phyloP scores from a whole-genome alignment of 2,329 filamentous ascomycete species.

The Mycosphaerelloides madeirae region DNA sequence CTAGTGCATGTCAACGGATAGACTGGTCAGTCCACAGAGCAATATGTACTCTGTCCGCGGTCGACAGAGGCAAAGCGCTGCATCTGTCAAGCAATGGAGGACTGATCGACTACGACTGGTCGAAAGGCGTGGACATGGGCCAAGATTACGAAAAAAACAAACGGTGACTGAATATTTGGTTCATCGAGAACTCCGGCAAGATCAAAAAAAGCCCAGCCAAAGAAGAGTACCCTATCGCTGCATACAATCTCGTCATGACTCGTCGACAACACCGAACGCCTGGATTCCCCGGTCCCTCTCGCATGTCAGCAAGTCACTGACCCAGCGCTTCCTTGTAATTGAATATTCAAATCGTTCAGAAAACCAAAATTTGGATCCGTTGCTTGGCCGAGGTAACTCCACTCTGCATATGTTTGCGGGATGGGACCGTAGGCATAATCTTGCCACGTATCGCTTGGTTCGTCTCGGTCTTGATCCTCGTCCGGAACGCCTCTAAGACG shows the following conservation, averaged over 20 bases:
- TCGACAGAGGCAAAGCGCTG: conserved; percentile 20
- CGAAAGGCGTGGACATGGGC: too few relatives aligned
- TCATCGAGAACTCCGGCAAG: too few relatives aligned
- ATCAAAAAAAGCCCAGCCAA: too few relatives aligned
- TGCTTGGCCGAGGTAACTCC: conserved; percentile 15
- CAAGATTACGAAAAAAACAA: too few relatives aligned
- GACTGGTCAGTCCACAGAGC: conserved; percentile 23
- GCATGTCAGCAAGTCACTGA: conserved; percentile 1
- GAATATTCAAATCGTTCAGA: conserved; percentile 15
- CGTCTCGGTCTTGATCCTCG: conserved; percentile 15
- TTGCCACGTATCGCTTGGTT: conserved; percentile 15
- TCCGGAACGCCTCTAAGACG: conserved; percentile 15
- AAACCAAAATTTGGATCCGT: conserved; percentile 21
- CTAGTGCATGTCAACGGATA: conserved; percentile 11
- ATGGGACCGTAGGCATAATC: conserved; percentile 19
- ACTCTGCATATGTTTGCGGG: conserved; percentile 18
- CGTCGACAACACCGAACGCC: conserved; percentile 22
- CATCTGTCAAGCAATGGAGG: conserved; percentile 14
- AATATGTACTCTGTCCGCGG: conserved; percentile 17
- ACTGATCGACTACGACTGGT: conserved; percentile 7
- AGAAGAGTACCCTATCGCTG: too few relatives aligned
- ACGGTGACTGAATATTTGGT: too few relatives aligned
- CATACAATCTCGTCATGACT: too few relatives aligned
- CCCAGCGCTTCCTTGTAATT: conserved; percentile 14
- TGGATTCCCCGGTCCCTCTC: conserved; percentile 25